Evolutionary conservation across 768 basidiomycete species (phyloP).

Genomic region (Imleria badia): DNA sequence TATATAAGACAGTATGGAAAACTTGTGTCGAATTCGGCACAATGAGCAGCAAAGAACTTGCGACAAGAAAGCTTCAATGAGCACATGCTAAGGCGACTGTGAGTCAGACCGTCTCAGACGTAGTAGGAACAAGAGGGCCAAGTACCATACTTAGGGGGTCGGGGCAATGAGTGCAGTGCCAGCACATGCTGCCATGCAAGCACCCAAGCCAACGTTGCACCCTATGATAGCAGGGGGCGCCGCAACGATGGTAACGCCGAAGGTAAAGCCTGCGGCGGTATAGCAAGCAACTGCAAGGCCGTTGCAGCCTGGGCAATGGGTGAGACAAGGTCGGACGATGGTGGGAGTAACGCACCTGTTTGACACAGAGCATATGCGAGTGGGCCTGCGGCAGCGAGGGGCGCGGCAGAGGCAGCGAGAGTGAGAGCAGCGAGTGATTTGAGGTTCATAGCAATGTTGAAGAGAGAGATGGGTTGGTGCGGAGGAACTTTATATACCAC

Average conservation of each 20-base stretch:
- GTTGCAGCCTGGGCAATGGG: conserved; percentile 24
- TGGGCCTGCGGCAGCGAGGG: conserved; percentile 15
- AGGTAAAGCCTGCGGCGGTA: conserved; percentile 21
- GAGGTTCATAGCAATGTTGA: conserved; percentile 22
- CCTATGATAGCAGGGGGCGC: conserved; percentile 22
- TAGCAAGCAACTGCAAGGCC: conserved; percentile 22
- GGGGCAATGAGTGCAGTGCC: conserved; percentile 20
- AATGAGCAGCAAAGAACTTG: too few species aligned
- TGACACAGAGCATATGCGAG: conserved; percentile 25
- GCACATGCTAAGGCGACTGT: neutral
- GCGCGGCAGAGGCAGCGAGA: conserved; percentile 12
- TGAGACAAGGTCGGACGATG: neutral
- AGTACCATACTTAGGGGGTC: too few species aligned
- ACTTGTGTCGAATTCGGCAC: too few species aligned
- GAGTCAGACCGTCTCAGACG: too few species aligned
- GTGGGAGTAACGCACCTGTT: conserved; percentile 12
- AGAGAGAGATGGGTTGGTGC: too few species aligned
- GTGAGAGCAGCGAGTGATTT: conserved; percentile 19
- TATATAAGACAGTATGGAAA: too few species aligned
- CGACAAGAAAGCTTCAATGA: neutral
- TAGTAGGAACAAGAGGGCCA: too few species aligned
- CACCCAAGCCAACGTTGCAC: conserved; percentile 24
- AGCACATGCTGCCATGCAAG: conserved; percentile 28
- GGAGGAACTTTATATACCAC: too few species aligned
- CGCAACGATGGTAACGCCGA: conserved; percentile 20